These are phyloP conservation scores for Fibroporia radiculosa DNA, from an alignment of 768 basidiomycete species.

Conservation along the genomic window DNA sequence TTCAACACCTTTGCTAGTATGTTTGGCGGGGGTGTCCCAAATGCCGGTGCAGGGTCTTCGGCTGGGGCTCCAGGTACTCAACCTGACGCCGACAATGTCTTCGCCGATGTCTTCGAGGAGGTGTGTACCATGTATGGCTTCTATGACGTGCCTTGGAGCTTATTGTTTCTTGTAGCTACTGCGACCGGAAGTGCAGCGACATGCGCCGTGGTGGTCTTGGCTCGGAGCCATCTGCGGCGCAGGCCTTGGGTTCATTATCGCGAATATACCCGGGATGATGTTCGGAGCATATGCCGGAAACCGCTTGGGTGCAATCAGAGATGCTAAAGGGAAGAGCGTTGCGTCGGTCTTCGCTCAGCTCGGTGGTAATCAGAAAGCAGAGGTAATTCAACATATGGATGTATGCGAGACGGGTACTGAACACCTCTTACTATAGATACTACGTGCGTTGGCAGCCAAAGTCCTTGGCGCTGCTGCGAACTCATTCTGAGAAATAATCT, in stretches of 20 bases:
- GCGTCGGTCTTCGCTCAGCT: slow-evolving; percentile 80
- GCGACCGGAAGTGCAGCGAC: slow-evolving; percentile 72
- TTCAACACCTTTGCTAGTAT: slow-evolving; percentile 69
- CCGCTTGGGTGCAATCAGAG: slow-evolving; percentile 82
- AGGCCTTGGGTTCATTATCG: slow-evolving; percentile 43
- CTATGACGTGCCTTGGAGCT: neutral
- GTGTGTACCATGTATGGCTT: slow-evolving; percentile 30
- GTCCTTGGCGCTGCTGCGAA: slow-evolving; percentile 61
- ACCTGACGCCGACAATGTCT: slow-evolving; percentile 76
- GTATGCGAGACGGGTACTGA: too few species aligned
- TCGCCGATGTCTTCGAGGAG: slow-evolving; percentile 89
- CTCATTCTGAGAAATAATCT: slow-evolving; percentile 11
- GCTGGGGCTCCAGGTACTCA: slow-evolving; percentile 31
- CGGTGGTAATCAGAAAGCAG: slow-evolving; percentile 74
- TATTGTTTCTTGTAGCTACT: slow-evolving; percentile 42
- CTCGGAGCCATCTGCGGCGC: slow-evolving; percentile 63
- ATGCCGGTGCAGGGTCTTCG: slow-evolving; percentile 18
- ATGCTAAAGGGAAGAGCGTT: slow-evolving; percentile 92
- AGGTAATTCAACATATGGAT: too few species aligned
- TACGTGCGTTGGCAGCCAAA: slow-evolving; percentile 76
- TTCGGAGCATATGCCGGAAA: slow-evolving; percentile 86
- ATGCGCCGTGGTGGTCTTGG: slow-evolving; percentile 69
- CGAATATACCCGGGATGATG: slow-evolving; percentile 80
- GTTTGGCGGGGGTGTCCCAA: slow-evolving; percentile 44
- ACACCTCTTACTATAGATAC: slow-evolving; percentile 40